Evolutionary conservation across 331 rosid species (phyloP).

Genomic region (Quercus phellos): DNA sequence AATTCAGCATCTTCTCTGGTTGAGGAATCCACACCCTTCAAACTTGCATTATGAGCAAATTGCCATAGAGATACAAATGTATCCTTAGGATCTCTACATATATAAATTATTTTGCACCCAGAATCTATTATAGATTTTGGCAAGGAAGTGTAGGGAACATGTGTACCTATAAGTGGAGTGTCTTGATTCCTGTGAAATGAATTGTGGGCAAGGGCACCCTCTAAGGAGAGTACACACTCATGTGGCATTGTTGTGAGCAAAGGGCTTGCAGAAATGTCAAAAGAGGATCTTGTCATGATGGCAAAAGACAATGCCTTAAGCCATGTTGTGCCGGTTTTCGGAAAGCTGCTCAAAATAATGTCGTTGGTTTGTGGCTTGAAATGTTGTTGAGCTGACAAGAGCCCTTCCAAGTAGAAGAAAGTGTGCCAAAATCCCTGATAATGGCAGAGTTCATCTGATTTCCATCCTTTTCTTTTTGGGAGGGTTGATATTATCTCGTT

Average conservation of each 20-base stretch:
- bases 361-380: too few relatives aligned
- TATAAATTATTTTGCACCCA: constrained; percentile 3
- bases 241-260: constrained; percentile 22
- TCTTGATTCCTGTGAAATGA: neutral
- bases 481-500: too few relatives aligned
- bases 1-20: neutral
- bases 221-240: constrained; percentile 12
- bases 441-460: too few relatives aligned
- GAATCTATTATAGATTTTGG: constrained; percentile 12
- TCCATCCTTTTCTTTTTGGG: too few relatives aligned
- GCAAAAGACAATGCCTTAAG: constrained; percentile 19
- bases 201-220: neutral
- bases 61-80: constrained; percentile 20
- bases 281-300: neutral
- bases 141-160: constrained; percentile 15
- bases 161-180: constrained; percentile 18
- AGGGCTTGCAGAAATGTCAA: neutral
- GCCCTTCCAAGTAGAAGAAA: too few relatives aligned
- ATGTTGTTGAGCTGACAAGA: too few relatives aligned
- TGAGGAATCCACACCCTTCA: neutral
- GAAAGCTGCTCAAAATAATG: too few relatives aligned
- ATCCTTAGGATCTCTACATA: constrained; percentile 28
- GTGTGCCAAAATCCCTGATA: too few relatives aligned
- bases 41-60: neutral
- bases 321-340: constrained; percentile 14